A percentile compares a stretch with the other conserved stretches of the same genome.
Evolutionary conservation across 805 yeast species (phyloP).

Genomic region (Yamadazyma paraphyllophila): DNA sequence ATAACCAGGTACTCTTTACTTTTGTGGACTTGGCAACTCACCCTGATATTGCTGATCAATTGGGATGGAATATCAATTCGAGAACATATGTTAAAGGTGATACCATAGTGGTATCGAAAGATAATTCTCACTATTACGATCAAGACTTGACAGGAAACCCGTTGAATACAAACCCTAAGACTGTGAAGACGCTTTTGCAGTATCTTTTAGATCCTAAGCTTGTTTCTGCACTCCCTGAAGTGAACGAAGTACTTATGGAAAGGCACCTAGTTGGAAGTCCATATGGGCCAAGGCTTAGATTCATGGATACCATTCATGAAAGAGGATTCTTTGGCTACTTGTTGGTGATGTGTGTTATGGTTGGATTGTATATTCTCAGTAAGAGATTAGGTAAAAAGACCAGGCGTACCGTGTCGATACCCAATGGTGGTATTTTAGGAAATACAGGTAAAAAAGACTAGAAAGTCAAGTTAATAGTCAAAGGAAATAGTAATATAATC

Average conservation of each 20-base stretch:
- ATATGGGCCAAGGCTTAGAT: constrained; percentile 33
- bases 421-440: constrained; percentile 21
- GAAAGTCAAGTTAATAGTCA: background rate
- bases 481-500: too few relatives aligned
- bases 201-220: constrained; percentile 36
- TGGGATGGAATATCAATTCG: constrained; percentile 39
- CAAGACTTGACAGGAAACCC: constrained; percentile 33
- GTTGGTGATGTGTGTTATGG: constrained; percentile 2
- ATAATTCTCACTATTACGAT: constrained; percentile 35
- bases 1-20: constrained; percentile 42
- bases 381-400: constrained; percentile 1
- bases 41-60: constrained; percentile 22
- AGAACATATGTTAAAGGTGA: constrained; percentile 50
- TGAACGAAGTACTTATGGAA: constrained; percentile 8
- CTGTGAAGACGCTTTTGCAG: constrained; percentile 34
- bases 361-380: background rate
- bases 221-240: constrained; percentile 6
- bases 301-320: constrained; percentile 45
- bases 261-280: constrained; percentile 45
- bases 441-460: constrained; percentile 21
- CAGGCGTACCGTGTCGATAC: background rate
- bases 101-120: constrained; percentile 49
- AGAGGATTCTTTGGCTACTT: constrained; percentile 45
- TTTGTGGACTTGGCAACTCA: constrained; percentile 50
- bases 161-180: constrained; percentile 33